Evolutionary conservation across 2,329 filamentous ascomycete species (phyloP).

Genomic region (Curvularia hawaiiensis): DNA sequence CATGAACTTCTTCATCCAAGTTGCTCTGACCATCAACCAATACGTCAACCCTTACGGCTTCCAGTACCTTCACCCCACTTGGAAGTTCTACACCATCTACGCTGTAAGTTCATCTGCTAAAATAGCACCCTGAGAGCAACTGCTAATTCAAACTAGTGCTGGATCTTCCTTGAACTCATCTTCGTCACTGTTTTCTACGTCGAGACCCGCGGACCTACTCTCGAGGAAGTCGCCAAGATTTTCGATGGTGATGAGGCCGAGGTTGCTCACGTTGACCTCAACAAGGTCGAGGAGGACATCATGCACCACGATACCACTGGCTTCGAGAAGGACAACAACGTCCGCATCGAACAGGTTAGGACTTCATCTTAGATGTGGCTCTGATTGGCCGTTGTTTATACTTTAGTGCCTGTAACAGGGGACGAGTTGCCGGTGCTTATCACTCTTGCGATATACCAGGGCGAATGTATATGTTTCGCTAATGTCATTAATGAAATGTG

Average conservation of each 20-base stretch:
- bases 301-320: conserved; percentile 16
- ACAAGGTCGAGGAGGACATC: conserved; percentile 22
- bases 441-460: conserved; percentile 10
- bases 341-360: conserved; percentile 24
- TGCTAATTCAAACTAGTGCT: conserved; percentile 47
- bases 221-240: conserved; percentile 72
- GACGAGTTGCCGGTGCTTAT: background rate
- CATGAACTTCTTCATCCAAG: conserved; percentile 68
- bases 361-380: conserved; percentile 6
- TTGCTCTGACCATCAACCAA: conserved; percentile 65
- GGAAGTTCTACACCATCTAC: conserved; percentile 71
- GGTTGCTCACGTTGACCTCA: conserved; percentile 37
- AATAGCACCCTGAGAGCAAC: background rate
- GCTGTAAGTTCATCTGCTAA: conserved; percentile 49
- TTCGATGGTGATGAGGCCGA: conserved; percentile 69
- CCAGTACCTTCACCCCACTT: conserved; percentile 60
- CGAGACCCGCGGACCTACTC: conserved; percentile 72
- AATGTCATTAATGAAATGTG: conserved; percentile 6
- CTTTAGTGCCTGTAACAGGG: background rate
- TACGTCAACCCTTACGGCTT: conserved; percentile 68
- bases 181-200: conserved; percentile 71
- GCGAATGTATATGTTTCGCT: conserved; percentile 5
- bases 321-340: conserved; percentile 33
- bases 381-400: conserved; percentile 4
- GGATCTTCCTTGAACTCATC: conserved; percentile 64